Conservation (phyloP, 1,284 basidiomycete genomes). For the Pseudozyma pruni region DNA sequence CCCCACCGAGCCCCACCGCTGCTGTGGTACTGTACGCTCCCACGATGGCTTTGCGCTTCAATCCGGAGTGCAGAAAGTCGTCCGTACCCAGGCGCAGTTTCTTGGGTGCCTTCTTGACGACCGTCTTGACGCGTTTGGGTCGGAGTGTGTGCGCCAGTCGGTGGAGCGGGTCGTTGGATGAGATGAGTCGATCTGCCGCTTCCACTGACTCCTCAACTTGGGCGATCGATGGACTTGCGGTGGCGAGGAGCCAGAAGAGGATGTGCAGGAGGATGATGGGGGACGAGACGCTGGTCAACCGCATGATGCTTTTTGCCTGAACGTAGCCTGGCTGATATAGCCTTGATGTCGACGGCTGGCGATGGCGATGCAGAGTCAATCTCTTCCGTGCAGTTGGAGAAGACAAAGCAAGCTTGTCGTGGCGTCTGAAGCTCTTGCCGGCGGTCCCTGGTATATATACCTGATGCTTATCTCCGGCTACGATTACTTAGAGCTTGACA, state of each 20-base stretch:
- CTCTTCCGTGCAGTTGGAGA: no score
- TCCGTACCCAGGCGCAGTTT: conserved; percentile 16
- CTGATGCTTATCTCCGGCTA: no score
- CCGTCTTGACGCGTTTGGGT: neutral
- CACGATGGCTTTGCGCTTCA: conserved; percentile 33
- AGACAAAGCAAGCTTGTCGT: no score
- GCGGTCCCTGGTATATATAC: no score
- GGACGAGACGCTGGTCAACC: no score
- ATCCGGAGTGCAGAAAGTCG: conserved; percentile 23
- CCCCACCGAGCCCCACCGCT: conserved; percentile 24
- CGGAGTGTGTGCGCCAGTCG: conserved; percentile 6
- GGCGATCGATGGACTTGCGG: neutral
- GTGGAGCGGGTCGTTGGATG: neutral
- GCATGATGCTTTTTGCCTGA: neutral
- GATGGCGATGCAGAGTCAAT: no score
- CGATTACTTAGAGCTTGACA: no score
- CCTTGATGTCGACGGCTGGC: no score
- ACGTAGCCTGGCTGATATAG: no score
- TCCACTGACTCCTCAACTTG: neutral
- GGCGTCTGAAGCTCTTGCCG: no score
- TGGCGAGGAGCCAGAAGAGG: neutral
- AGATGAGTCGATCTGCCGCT: neutral
- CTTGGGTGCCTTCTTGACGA: conserved; percentile 10
- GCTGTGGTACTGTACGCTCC: conserved; percentile 25
- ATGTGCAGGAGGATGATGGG: neutral